A percentile compares a stretch with the other conserved stretches of the same genome.
Evolutionary conservation across 768 basidiomycete species (phyloP).

Genomic region (Cyclocybe cylindracea): DNA sequence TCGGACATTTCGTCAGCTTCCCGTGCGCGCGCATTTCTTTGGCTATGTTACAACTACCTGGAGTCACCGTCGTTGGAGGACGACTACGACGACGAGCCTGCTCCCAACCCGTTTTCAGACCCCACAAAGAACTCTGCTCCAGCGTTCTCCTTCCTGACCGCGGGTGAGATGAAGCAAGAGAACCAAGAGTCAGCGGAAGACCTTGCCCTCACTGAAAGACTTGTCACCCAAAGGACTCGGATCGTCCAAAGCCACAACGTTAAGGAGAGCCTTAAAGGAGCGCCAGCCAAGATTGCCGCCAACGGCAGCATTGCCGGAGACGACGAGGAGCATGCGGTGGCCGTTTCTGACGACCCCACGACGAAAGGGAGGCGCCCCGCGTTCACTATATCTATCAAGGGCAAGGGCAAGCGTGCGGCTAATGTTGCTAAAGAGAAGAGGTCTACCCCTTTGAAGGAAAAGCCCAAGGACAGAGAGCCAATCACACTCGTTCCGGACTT

Average conservation of each 20-base stretch:
- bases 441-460: slow-evolving; percentile 13
- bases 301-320: slow-evolving; percentile 21
- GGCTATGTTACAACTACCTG: slow-evolving; percentile 81
- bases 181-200: slow-evolving; percentile 51
- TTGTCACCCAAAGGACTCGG: slow-evolving; percentile 38
- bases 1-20: slow-evolving; percentile 68
- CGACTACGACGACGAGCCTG: slow-evolving; percentile 38
- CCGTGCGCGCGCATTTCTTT: slow-evolving; percentile 81
- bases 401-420: slow-evolving; percentile 24
- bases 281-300: slow-evolving; percentile 15
- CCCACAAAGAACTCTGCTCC: slow-evolving; percentile 36
- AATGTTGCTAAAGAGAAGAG: slow-evolving; percentile 19
- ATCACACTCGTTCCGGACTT: slow-evolving; percentile 8
- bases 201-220: slow-evolving; percentile 35
- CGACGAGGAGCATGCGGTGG: slow-evolving; percentile 16
- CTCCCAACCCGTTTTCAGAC: slow-evolving; percentile 63
- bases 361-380: slow-evolving; percentile 20
- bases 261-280: slow-evolving; percentile 19
- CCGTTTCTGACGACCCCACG: slow-evolving; percentile 18
- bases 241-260: slow-evolving; percentile 28
- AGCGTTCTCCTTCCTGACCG: slow-evolving; percentile 36
- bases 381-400: slow-evolving; percentile 14
- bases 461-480: slow-evolving; percentile 11
- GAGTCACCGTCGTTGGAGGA: slow-evolving; percentile 46
- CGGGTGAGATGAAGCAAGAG: slow-evolving; percentile 40